A percentile compares a stretch with the other conserved stretches of the same genome.
These are phyloP conservation scores for Pseudocercospora fijiensis DNA, from an alignment of 2,329 filamentous ascomycete species.

Conservation along the genomic window DNA sequence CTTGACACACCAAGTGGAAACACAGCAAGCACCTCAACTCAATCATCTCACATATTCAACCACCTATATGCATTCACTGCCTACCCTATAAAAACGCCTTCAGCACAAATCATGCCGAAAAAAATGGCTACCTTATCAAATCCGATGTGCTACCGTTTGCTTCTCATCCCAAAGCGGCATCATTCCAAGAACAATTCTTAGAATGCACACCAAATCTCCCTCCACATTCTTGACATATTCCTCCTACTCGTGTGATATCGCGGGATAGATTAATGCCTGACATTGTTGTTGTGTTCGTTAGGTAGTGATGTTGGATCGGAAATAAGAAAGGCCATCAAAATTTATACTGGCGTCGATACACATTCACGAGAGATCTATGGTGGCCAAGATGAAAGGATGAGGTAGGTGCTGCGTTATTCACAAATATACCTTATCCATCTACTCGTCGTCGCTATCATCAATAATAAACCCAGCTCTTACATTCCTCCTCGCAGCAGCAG, in stretches of 20 bases:
- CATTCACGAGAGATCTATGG: background rate
- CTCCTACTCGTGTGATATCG: background rate
- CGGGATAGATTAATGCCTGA: background rate
- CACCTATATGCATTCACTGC: too few species aligned
- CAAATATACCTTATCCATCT: too few species aligned
- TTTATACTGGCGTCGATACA: background rate
- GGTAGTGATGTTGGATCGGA: background rate
- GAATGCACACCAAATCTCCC: background rate
- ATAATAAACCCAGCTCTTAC: constrained; percentile 46
- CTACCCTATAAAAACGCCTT: too few species aligned
- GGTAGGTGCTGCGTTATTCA: too few species aligned
- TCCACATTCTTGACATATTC: background rate
- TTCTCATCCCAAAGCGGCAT: background rate
- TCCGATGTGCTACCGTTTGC: too few species aligned
- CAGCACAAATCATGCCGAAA: too few species aligned
- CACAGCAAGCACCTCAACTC: too few species aligned
- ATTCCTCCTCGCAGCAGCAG: constrained; percentile 33
- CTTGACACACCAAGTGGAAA: too few species aligned
- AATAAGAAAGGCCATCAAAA: background rate
- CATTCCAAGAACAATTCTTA: background rate
- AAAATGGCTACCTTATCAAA: too few species aligned
- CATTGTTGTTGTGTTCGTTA: background rate
- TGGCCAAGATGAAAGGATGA: background rate
- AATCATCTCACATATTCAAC: too few species aligned
- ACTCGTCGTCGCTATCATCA: constrained; percentile 41